Conservation (phyloP, 352 stramenopile species). For the Phytophthora cactorum region DNA sequence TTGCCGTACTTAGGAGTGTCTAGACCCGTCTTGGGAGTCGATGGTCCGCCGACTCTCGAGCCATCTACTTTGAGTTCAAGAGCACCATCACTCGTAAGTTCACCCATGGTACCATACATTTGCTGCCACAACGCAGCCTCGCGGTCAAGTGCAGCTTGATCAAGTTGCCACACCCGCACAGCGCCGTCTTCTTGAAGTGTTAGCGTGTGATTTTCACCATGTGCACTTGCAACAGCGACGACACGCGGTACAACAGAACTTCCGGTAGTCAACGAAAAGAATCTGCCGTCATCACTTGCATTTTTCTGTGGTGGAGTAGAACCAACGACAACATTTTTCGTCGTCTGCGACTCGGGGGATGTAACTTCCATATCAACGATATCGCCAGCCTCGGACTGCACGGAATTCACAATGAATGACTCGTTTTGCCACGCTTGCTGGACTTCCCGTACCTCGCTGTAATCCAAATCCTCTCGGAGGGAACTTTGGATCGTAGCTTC, state of each 20-base stretch:
- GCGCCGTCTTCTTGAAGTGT: slow-evolving; percentile 57
- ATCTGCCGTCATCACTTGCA: slow-evolving; percentile 6
- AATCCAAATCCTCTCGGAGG: slow-evolving; percentile 18
- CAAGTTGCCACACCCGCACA: slow-evolving; percentile 66
- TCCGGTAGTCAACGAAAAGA: slow-evolving; percentile 9
- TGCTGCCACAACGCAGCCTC: slow-evolving; percentile 67
- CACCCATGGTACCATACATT: slow-evolving; percentile 58
- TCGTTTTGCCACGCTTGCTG: slow-evolving; percentile 38
- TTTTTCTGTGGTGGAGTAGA: not conserved
- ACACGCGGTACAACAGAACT: slow-evolving; percentile 38
- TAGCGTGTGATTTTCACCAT: slow-evolving; percentile 46
- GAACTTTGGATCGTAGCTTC: slow-evolving; percentile 29
- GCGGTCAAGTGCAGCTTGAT: slow-evolving; percentile 47
- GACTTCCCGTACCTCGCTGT: slow-evolving; percentile 13
- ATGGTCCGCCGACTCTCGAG: slow-evolving; percentile 42
- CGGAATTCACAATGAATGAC: slow-evolving; percentile 32
- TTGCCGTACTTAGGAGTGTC: slow-evolving; percentile 93
- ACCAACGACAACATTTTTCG: slow-evolving; percentile 54
- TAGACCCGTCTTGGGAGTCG: slow-evolving; percentile 70
- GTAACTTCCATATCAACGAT: slow-evolving; percentile 53
- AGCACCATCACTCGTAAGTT: slow-evolving; percentile 6
- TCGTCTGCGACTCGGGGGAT: slow-evolving; percentile 30
- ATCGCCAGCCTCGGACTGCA: slow-evolving; percentile 25
- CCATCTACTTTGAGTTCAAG: slow-evolving; percentile 65
- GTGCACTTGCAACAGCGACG: slow-evolving; percentile 40